phyloP scores from a whole-genome alignment of 1,284 basidiomycete genomes.

The Melampsora abietis-canadensis region DNA sequence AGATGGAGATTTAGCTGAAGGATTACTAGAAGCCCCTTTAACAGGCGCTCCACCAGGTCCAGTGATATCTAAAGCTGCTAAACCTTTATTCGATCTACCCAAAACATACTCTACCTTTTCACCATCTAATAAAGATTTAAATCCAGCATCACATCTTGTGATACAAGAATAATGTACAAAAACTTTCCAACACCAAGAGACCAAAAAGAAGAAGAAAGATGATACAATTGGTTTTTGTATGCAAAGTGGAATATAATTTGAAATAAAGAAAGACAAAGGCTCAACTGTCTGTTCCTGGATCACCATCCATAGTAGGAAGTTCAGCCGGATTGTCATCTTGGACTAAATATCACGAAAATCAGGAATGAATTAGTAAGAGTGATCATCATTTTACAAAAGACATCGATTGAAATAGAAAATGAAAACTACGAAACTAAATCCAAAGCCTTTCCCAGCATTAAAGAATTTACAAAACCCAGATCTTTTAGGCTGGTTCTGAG shows the following conservation, averaged over 20 bases:
- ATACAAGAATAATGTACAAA: constrained; percentile 43
- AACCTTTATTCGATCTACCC: constrained; percentile 37
- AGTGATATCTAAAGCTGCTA: constrained; percentile 40
- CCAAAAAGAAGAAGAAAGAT: not conserved
- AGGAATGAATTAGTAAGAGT: not conserved
- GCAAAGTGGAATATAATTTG: not conserved
- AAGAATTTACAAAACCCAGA: constrained; percentile 42
- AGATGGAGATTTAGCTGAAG: constrained; percentile 21
- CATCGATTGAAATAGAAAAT: not conserved
- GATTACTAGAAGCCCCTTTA: constrained; percentile 30
- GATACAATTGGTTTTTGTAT: not conserved
- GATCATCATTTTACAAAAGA: not conserved
- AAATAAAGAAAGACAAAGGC: not conserved
- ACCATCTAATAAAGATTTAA: constrained; percentile 41
- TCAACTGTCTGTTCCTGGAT: constrained; percentile 40
- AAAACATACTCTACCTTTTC: constrained; percentile 39
- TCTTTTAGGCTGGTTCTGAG: constrained; percentile 25
- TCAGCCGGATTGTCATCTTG: constrained; percentile 34
- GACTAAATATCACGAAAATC: constrained; percentile 6
- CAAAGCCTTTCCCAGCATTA: constrained; percentile 43
- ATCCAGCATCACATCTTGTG: constrained; percentile 29
- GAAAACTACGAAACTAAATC: constrained; percentile 22
- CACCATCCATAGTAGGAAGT: constrained; percentile 29
- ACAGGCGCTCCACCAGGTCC: constrained; percentile 30
- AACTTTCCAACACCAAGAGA: not conserved